Conservation (phyloP, 139 green algal genomes). For the Chlamydomonas schloesseri region DNA sequence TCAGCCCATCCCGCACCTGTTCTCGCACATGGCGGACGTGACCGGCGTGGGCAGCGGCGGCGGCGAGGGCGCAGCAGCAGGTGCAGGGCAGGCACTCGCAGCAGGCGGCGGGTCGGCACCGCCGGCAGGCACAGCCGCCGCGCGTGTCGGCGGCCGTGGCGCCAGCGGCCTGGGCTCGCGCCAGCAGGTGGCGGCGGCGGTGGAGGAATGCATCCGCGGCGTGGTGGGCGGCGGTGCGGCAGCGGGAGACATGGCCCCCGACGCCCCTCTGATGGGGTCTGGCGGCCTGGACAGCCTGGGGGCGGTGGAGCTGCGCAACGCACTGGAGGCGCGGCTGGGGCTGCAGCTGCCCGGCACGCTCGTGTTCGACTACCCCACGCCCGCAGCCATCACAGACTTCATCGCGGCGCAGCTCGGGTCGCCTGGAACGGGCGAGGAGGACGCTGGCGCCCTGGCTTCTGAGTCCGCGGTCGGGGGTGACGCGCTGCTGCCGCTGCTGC, state of each 20-base stretch:
- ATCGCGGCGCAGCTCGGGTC: constrained; percentile 21
- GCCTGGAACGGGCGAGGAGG: background rate
- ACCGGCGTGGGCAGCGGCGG: too few relatives aligned
- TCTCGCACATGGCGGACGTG: too few relatives aligned
- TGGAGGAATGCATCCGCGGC: constrained; percentile 57
- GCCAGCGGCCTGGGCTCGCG: background rate
- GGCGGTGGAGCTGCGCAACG: constrained; percentile 80
- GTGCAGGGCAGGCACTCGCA: too few relatives aligned
- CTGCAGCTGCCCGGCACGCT: constrained; percentile 82
- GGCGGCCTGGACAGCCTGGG: constrained; percentile 88
- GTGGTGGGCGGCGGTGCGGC: constrained; percentile 57
- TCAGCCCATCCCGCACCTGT: too few relatives aligned
- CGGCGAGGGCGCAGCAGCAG: too few relatives aligned
- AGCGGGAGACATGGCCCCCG: constrained; percentile 37
- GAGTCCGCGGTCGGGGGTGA: background rate
- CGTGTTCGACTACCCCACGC: constrained; percentile 90
- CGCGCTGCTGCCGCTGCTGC: background rate
- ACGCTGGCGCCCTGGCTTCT: too few relatives aligned
- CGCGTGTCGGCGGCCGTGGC: too few relatives aligned
- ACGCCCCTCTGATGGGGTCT: constrained; percentile 78
- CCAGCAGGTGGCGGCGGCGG: constrained; percentile 41
- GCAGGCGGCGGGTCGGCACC: background rate
- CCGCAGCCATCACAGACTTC: constrained; percentile 53
- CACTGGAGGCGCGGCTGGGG: constrained; percentile 71
- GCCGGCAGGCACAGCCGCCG: background rate